Base-by-base conservation (phyloP, 441 rosid species). In the Mallotus japonicus region DNA sequence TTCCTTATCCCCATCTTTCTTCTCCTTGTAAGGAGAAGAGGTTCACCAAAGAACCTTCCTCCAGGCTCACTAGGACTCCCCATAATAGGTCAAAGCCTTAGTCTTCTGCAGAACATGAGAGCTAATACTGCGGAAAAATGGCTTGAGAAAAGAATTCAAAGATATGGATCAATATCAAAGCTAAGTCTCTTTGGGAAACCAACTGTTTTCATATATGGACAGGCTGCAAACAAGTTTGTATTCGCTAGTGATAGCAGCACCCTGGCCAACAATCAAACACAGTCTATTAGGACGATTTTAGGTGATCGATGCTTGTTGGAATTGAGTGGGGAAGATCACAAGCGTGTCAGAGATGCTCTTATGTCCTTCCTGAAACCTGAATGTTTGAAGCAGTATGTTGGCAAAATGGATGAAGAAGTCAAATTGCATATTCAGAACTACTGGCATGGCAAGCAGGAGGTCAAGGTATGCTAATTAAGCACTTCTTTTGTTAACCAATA, bases 41-140 rank as follows among this genome's bases (percentile, higher is more conserved):
- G 76, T 13, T 62, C 74, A 63, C 55, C 78, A 3, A 58, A 34
- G 19, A 80, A 49, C 71, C 71, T 76, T 11, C 87, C 90, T 20
- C 88, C 85, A 10, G 83, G 87, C 13, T 82, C 90, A 16, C 74
- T 86, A 3, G 87, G 92, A 56, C 6, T 85, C 13, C 92, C 90
- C 8, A 4, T 85, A 16, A 77, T 83, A 60, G 87, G 90, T 64
- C 92, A 83, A 58, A 87, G 87, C 76, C 69, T 85, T 0, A 50
- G 68, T 56, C 77, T 85, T 54, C 85, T 84, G 16, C 71, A 73
- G 14, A 78, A 84, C 60, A 81, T 84, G 87, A 71, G 75, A 78
- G 75, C 85, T 62, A 84, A 87, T 66, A 84, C 81, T 0, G 81
- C 85, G 0, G 89, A 85, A 6, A 28, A 77, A 67, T 83, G 89